Conservation (phyloP, 768 basidiomycete genomes). For the Ramaria rubella region DNA sequence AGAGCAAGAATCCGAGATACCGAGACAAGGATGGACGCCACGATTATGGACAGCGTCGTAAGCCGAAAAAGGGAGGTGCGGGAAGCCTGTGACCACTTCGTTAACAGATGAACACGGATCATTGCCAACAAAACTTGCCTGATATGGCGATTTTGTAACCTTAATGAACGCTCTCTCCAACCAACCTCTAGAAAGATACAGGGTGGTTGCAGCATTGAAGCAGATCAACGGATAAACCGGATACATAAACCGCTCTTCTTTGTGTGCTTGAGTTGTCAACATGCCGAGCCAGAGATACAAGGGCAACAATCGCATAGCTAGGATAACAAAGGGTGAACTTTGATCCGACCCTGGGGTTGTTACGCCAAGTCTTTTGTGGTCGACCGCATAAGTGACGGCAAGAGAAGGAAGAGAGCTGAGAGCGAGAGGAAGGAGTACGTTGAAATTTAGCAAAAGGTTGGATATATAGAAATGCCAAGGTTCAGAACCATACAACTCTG, state of each 20-base stretch:
- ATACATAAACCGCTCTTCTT: constrained; percentile 99
- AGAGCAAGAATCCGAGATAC: constrained; percentile 75
- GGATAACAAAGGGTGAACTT: constrained; percentile 74
- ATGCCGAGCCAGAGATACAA: constrained; percentile 88
- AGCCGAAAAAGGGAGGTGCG: constrained; percentile 66
- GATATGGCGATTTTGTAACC: constrained; percentile 77
- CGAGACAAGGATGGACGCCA: constrained; percentile 64
- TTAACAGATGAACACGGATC: neutral
- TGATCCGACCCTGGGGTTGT: constrained; percentile 42
- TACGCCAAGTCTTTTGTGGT: constrained; percentile 68
- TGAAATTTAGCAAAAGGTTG: constrained; percentile 94
- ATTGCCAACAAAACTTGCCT: constrained; percentile 41
- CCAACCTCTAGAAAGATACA: constrained; percentile 85
- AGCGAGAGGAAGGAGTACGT: constrained; percentile 75
- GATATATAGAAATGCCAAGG: constrained; percentile 81
- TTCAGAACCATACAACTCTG: constrained; percentile 89
- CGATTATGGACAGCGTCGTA: constrained; percentile 65
- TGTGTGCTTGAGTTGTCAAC: constrained; percentile 79
- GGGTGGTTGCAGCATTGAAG: constrained; percentile 87
- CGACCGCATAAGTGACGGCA: constrained; percentile 62
- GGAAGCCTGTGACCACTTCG: constrained; percentile 51
- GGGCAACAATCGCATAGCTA: constrained; percentile 75
- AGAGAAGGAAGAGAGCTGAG: constrained; percentile 76
- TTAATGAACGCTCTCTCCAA: constrained; percentile 69
- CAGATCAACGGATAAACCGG: constrained; percentile 87